Evolutionary conservation across 2,329 filamentous ascomycete genomes (phyloP), one percentile per base, ranked within the genome.

Genomic region (Fusarium chuoi): DNA sequence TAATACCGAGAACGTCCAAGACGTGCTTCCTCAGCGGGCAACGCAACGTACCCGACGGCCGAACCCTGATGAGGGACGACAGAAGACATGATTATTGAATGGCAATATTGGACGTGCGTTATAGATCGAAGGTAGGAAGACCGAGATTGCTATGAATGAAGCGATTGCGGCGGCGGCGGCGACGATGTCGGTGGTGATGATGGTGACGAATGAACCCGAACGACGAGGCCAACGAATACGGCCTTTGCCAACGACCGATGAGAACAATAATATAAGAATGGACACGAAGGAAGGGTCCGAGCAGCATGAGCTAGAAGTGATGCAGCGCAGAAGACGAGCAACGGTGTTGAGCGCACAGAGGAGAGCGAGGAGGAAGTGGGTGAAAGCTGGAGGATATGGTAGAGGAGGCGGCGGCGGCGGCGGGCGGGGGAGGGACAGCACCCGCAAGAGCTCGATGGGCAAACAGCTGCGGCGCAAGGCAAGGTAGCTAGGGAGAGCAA

Each of bases 21-120:
- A n/a, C 42, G 48, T 44, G 45, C 26, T 26, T 24, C 24, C 39
- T 22, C 36, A 55, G 36, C 18, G 38, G 57, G 52, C 49, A 33
- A 39, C 42, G 36, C 20, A 33, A 68, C 71, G 13, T 74, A 74
- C 71, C 55, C 39, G 14, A 18, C 35, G 62, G 44, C 70, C 51
- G 71, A 74, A 38, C 67, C 67, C 41, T 65, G 67, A 22, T 59
- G 55, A 42, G 67, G 49, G 15, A 10, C 26, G 46, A 61, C 44
- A 24, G 71, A 73, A n/a, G 66, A 61, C 71, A 74, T 74, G 22
- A 22, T n/a, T 30, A 12, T n/a, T 28, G 15, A 28, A 26, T 4
- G 30, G 28, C 28, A 33, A 51, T 61, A 41, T 41, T 17, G 56
- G 15, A n/a, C 33, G 14, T 44, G 9, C 17, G n/a, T 52, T 56